Percentiles rank a stretch among this genome's conserved stretches.
phyloP scores from a whole-genome alignment of 2,329 filamentous ascomycete species.

The Pyrenophora seminiperda region DNA sequence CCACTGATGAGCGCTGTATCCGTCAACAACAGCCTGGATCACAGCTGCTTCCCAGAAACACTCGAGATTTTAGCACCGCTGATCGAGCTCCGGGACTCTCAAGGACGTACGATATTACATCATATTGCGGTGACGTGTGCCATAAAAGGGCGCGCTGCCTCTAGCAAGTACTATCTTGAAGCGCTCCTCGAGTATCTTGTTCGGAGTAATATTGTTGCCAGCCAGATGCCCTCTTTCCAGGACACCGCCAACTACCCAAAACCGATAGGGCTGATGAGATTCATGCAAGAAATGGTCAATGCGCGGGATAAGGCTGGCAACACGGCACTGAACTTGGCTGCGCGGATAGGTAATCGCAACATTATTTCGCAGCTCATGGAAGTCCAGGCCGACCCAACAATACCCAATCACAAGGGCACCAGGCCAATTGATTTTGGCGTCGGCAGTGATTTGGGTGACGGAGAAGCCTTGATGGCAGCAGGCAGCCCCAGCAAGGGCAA shows the following conservation, averaged over 20 bases:
- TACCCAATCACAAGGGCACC: conserved; percentile 87
- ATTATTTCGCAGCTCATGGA: conserved; percentile 97
- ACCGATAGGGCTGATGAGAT: conserved; percentile 84
- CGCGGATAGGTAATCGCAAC: conserved; percentile 87
- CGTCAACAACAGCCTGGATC: conserved; percentile 93
- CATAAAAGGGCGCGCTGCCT: conserved; percentile 88
- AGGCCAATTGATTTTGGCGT: conserved; percentile 94
- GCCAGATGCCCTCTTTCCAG: conserved; percentile 41
- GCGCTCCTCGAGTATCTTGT: conserved; percentile 94
- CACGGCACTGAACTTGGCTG: conserved; percentile 91
- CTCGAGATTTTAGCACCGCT: conserved; percentile 87
- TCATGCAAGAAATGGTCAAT: conserved; percentile 97
- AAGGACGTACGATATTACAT: conserved; percentile 89
- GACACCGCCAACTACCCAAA: conserved; percentile 63
- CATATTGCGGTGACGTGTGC: conserved; percentile 96
- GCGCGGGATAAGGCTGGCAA: conserved; percentile 92
- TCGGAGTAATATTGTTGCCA: conserved; percentile 62
- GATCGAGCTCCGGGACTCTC: conserved; percentile 87
- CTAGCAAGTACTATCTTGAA: conserved; percentile 95
- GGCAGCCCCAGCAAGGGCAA: conserved; percentile 47
- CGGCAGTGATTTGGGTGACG: conserved; percentile 64
- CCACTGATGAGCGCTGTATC: conserved; percentile 90
- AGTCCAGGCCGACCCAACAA: conserved; percentile 90
- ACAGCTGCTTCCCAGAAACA: conserved; percentile 85
- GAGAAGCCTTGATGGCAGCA: conserved; percentile 22